phyloP scores from a whole-genome alignment of 2,329 filamentous ascomycete species.

The Epichloe gansuensis region DNA sequence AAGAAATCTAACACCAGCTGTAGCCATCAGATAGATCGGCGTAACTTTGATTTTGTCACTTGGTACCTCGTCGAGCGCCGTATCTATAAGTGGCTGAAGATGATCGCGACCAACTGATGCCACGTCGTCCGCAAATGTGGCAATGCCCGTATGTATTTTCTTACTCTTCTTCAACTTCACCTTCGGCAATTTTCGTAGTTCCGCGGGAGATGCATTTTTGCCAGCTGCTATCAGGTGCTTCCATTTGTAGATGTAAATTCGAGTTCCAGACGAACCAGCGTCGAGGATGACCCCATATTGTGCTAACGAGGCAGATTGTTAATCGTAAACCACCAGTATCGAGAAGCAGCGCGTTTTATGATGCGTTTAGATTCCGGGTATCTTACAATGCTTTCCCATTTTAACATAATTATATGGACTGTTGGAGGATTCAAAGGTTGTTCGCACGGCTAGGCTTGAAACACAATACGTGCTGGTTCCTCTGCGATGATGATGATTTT shows the following conservation, averaged over 20 bases:
- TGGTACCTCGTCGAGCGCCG: slow-evolving; percentile 71
- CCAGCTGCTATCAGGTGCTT: slow-evolving; percentile 57
- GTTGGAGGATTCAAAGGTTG: background rate
- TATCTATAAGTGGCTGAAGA: slow-evolving; percentile 64
- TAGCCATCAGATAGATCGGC: slow-evolving; percentile 89
- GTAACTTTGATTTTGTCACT: slow-evolving; percentile 66
- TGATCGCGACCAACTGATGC: slow-evolving; percentile 71
- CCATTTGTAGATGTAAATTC: slow-evolving; percentile 92
- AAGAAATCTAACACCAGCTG: slow-evolving; percentile 85
- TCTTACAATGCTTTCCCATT: slow-evolving; percentile 20
- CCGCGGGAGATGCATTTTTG: slow-evolving; percentile 33
- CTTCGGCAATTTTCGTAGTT: slow-evolving; percentile 57
- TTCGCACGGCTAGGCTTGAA: background rate
- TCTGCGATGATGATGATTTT: background rate
- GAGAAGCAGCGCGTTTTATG: background rate
- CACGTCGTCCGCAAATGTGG: slow-evolving; percentile 71
- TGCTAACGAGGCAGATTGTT: slow-evolving; percentile 23
- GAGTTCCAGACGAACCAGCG: slow-evolving; percentile 93
- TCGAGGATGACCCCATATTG: slow-evolving; percentile 92
- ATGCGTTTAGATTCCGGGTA: background rate
- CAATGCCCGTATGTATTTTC: slow-evolving; percentile 89
- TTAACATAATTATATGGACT: background rate
- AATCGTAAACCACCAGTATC: background rate
- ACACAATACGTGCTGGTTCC: background rate
- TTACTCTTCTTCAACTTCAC: slow-evolving; percentile 79